phyloP scores from a whole-genome alignment of 768 basidiomycete species.

The Boletus rubroflammeus region DNA sequence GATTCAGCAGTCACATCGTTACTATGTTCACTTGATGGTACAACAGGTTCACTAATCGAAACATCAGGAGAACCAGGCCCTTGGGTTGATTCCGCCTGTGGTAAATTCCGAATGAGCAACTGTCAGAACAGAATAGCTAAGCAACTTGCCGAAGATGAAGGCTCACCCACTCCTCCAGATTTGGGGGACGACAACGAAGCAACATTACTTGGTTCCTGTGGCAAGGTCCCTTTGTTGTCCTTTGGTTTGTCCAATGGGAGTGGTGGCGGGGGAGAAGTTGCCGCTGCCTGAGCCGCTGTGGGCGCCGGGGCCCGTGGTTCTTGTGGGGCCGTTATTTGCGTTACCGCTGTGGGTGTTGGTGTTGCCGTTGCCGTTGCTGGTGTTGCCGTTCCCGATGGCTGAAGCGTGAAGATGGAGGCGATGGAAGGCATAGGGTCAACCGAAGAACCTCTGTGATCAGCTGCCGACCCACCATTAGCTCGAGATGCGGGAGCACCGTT shows the following conservation, averaged over 20 bases:
- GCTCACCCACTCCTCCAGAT: constrained; percentile 30
- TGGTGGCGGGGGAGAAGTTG: not conserved
- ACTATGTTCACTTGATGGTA: constrained; percentile 26
- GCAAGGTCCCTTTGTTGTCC: constrained; percentile 5
- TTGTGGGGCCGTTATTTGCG: not conserved
- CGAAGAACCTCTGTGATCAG: constrained; percentile 25
- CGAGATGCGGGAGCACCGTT: constrained; percentile 20
- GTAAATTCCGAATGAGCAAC: constrained; percentile 24
- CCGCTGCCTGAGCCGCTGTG: not conserved
- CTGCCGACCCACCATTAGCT: constrained; percentile 30
- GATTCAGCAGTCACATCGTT: constrained; percentile 22
- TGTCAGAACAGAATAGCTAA: constrained; percentile 24
- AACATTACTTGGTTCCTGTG: not conserved
- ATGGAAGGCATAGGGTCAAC: constrained; percentile 24
- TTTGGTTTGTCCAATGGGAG: constrained; percentile 8
- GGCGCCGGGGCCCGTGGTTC: not conserved
- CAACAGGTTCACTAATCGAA: constrained; percentile 23
- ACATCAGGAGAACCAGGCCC: constrained; percentile 10
- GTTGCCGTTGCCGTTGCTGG: not conserved
- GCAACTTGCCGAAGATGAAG: constrained; percentile 30
- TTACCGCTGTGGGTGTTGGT: not conserved
- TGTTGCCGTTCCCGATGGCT: not conserved
- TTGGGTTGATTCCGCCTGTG: constrained; percentile 13
- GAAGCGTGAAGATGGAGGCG: constrained; percentile 12
- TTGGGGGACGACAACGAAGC: not conserved